Evolutionary conservation across 768 basidiomycete genomes (phyloP).

Genomic region (Postia placenta): DNA sequence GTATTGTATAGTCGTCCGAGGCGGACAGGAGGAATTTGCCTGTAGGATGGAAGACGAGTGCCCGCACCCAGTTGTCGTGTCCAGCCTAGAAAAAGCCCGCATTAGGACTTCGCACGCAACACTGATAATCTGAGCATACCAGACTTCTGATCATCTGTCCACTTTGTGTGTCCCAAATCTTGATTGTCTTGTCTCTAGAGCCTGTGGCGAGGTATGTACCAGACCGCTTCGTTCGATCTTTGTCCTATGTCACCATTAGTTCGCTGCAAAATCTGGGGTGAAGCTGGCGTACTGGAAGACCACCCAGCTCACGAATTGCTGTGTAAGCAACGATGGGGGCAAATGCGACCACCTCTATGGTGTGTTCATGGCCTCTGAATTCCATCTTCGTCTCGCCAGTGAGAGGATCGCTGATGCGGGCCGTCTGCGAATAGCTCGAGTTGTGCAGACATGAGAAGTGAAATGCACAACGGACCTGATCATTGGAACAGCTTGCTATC

Average conservation of each 20-base stretch:
- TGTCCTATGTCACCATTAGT: conserved; percentile 36
- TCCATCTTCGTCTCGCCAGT: conserved; percentile 46
- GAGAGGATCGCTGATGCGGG: conserved; percentile 42
- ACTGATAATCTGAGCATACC: conserved; percentile 48
- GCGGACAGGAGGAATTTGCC: conserved; percentile 53
- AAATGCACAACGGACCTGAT: conserved; percentile 34
- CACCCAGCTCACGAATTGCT: conserved; percentile 42
- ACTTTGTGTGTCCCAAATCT: conserved; percentile 81
- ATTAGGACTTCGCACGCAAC: conserved; percentile 7
- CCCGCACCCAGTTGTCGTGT: conserved; percentile 54
- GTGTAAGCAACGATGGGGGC: conserved; percentile 38
- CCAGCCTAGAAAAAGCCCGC: conserved; percentile 36
- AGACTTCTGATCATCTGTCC: conserved; percentile 65
- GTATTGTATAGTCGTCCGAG: conserved; percentile 53
- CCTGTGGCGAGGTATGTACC: conserved; percentile 47
- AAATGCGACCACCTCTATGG: conserved; percentile 45
- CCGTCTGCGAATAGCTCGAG: conserved; percentile 31
- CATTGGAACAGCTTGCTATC: conserved; percentile 45
- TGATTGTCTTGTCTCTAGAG: conserved; percentile 87
- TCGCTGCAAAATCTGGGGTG: conserved; percentile 5
- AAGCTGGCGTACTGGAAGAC: conserved; percentile 31
- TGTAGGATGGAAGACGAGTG: conserved; percentile 50
- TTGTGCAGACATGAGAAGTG: not conserved
- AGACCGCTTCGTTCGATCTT: conserved; percentile 41
- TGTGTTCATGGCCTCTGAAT: conserved; percentile 50